Evolutionary conservation across 2,329 filamentous ascomycete genomes (phyloP), one percentile per base, ranked within the genome.

Genomic region (Penicillium sp.): DNA sequence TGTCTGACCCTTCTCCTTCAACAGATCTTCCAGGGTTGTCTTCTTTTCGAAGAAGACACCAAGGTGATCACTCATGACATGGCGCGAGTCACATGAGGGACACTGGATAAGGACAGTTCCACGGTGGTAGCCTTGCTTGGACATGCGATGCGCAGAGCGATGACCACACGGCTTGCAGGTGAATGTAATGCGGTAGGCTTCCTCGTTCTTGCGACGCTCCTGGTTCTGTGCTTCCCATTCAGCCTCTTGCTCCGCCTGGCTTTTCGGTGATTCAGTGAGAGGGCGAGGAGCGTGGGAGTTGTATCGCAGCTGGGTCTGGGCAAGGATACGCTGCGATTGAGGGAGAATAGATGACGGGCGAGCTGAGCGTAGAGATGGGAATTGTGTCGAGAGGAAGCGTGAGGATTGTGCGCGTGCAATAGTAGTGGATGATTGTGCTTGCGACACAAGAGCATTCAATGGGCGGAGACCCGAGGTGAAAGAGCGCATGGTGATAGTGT

Each of bases 111-210:
- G 75, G 4, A 93, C 85, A 1, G 88, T 91, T 32, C 93, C 93
- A 55, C 84, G 77, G 70, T 97, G 90, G 67, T 98, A 98, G 29
- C 88, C 93, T 65, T 97, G 93, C 70, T 97, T 96, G 28, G 88
- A 88, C 61, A 98, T 77, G 44, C 79, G 79, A 72, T 98, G 94
- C 12, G 82, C 78, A n/a, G 88, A 94, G 51, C 90, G 84, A 32
- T 79, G 74, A 40, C 77, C 75, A 72, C 93, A 98, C 29, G 87
- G 88, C 52, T 86, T 83, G 78, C 93, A 98, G 58, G 93, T 98
- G 68, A 98, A 96, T 43, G 83, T 87, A 57, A 98, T 77, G 59
- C 88, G 79, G 72, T 97, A 98, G 50, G 87, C 81, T 1, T 88
- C 88, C 58, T 81, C 65, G 53, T 70, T 55, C 53, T 68, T 60